Evolutionary conservation across 257 asterid species (phyloP), one percentile per base, ranked within the genome.

Genomic region (Primulina tabacum): DNA sequence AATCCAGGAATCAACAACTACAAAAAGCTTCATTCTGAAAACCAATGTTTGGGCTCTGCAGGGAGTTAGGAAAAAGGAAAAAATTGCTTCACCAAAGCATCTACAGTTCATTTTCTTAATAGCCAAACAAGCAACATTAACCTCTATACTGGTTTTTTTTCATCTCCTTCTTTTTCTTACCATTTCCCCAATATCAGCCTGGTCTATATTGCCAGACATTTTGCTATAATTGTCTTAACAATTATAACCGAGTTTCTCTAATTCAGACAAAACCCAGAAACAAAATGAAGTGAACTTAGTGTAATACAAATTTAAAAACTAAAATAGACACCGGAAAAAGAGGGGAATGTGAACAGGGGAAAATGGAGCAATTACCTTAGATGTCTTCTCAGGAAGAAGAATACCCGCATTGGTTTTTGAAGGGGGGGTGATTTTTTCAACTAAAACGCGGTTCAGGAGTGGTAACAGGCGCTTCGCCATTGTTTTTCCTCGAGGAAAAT

Each of bases 381-480:
- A 3, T 35, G 73, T 65, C 67, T 71, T 76, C 58, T 76, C 76
- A 7, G 80, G 80, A 60, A 76, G 76, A 32, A 76, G 67, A 62
- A 76, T 76, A n/a, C 80, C 80, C 52, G 70, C 32, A 61, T 7
- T 60, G 35, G 76, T 65, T 53, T 76, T 65, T 2, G 76, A 62
- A 47, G 80, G 76, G 29, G 76, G 72, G 28, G 60, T 28, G 6
- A 70, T 43, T 55, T 71, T 76, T 69, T 71, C 80, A 60, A 76
- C 73, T 57, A 76, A 9, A 24, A 71, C 68, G 0, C 80, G 73
- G 29, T 76, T 76, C 5, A 76, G 76, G 6, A 47, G 37, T 6
- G 80, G 80, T 11, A 76, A 32, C 65, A 76, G 62, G 32, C 80
- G 73, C 73, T 65, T 76, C 17, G 76, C 69, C 80, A 71, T 76